A percentile compares a stretch with the other conserved stretches of the same genome.
phyloP scores from a whole-genome alignment of 192 early-diverging fungal species.

The Linnemannia exigua region DNA sequence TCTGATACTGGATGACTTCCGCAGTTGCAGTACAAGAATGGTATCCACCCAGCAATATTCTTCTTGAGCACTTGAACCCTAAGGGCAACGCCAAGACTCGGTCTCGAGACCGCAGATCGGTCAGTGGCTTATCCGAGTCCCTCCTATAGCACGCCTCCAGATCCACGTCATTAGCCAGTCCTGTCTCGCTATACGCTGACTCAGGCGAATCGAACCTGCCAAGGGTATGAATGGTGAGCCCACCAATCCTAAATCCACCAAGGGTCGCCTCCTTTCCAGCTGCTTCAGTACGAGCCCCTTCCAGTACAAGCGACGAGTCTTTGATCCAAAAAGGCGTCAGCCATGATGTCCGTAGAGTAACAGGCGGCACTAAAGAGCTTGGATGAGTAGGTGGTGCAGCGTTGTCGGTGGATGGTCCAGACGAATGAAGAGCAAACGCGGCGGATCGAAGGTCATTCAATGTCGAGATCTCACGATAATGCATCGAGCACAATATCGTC shows the following conservation, averaged over 20 bases:
- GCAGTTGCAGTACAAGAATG: not conserved
- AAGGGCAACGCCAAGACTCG: slow-evolving; percentile 12
- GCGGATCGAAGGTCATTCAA: slow-evolving; percentile 16
- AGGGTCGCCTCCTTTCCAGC: not conserved
- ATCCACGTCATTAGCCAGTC: slow-evolving; percentile 19
- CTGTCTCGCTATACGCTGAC: slow-evolving; percentile 11
- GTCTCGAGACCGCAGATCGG: not conserved
- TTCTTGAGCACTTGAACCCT: slow-evolving; percentile 19
- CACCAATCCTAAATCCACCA: not conserved
- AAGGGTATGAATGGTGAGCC: slow-evolving; percentile 6
- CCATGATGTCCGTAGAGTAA: slow-evolving; percentile 1
- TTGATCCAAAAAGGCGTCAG: not conserved
- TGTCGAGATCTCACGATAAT: slow-evolving; percentile 23
- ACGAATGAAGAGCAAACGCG: slow-evolving; percentile 11
- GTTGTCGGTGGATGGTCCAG: not conserved
- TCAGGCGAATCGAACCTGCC: slow-evolving; percentile 10
- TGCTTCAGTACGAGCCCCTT: not conserved
- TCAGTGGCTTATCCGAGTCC: not conserved
- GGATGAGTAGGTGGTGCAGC: not conserved
- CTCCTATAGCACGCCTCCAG: not conserved
- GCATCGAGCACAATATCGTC: slow-evolving; percentile 18
- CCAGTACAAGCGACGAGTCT: not conserved
- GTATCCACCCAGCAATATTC: not conserved
- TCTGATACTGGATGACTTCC: not conserved
- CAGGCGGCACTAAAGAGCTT: not conserved